A percentile compares a stretch with the other conserved stretches of the same genome.
phyloP scores from a whole-genome alignment of 2,329 filamentous ascomycete species.

The Chrysoporthe deuterocubensis region DNA sequence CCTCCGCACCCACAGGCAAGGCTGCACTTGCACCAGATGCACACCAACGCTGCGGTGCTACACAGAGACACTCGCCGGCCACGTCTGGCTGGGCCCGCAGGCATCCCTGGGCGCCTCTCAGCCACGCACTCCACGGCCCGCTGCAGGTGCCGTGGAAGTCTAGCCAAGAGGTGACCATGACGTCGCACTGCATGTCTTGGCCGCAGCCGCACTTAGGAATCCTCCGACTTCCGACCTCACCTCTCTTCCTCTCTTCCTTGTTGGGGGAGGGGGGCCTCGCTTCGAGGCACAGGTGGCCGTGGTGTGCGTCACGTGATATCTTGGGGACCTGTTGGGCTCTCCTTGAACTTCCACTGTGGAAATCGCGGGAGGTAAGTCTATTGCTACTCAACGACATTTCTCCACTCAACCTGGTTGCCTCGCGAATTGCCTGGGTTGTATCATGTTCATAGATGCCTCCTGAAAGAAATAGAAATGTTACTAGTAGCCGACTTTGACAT shows the following conservation, averaged over 20 bases:
- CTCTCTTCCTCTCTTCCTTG: neutral
- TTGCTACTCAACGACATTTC: no score
- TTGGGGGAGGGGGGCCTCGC: neutral
- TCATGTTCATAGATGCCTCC: no score
- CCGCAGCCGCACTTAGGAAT: neutral
- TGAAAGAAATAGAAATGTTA: no score
- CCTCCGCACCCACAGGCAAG: neutral
- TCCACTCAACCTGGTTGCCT: no score
- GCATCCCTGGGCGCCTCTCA: neutral
- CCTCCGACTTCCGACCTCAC: slow-evolving; percentile 1
- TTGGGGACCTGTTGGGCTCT: neutral
- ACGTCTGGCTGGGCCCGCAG: neutral
- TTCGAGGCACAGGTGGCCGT: neutral
- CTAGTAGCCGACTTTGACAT: no score
- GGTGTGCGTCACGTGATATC: neutral
- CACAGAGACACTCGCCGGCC: no score
- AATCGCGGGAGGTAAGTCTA: no score
- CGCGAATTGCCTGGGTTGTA: no score
- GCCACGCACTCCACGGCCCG: neutral
- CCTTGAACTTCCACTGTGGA: neutral
- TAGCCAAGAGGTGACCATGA: neutral
- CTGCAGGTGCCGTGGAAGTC: neutral
- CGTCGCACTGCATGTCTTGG: slow-evolving; percentile 1
- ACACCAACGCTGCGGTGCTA: no score
- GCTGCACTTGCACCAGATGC: neutral